Evolutionary conservation across 1,139 yeast genomes (phyloP).

Genomic region (Nadsonia commutata): DNA sequence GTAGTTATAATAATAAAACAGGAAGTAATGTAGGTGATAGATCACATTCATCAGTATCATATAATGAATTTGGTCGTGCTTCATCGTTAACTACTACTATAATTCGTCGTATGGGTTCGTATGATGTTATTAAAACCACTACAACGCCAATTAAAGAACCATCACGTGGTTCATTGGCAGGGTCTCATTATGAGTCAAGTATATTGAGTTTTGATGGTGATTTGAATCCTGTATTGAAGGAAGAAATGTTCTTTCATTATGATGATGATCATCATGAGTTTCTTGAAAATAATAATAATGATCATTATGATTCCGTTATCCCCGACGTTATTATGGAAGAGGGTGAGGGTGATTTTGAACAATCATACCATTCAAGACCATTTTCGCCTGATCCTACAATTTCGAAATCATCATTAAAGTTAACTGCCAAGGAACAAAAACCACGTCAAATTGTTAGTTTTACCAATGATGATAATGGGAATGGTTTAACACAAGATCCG

Average conservation of each 20-base stretch:
- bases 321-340: too few relatives aligned
- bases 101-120: neutral
- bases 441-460: neutral
- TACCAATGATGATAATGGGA: neutral
- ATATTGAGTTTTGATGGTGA: neutral
- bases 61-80: neutral
- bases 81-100: neutral
- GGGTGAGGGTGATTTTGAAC: too few relatives aligned
- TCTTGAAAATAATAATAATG: too few relatives aligned
- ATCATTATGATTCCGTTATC: too few relatives aligned
- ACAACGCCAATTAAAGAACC: neutral
- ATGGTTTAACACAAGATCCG: neutral
- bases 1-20: neutral
- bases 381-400: too few relatives aligned
- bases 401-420: neutral
- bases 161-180: neutral
- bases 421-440: neutral
- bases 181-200: neutral
- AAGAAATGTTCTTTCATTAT: neutral
- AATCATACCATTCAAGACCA: too few relatives aligned
- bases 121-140: neutral
- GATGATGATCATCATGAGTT: neutral
- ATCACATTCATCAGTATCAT: neutral
- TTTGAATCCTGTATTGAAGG: neutral
- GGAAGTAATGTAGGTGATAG: neutral